Evolutionary conservation across 805 yeast species (phyloP), one percentile per base, ranked within the genome.

Genomic region (Hanseniaspora thailandica): DNA sequence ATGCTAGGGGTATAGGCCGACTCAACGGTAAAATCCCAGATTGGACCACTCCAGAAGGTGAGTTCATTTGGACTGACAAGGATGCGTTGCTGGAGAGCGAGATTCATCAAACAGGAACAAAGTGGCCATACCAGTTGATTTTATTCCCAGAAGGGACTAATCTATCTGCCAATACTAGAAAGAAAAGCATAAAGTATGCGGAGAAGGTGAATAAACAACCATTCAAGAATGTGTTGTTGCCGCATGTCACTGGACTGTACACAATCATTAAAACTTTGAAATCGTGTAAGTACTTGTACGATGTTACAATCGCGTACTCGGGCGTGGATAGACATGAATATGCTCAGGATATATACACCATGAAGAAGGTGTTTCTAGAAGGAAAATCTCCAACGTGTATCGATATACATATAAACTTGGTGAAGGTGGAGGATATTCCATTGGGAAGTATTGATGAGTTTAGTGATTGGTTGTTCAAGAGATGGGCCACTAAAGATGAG

Each of bases 121-220:
- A 62, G 6, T 75, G 78, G 77, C 82, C 84, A 3, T 81, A 82
- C 57, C 80, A 83, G 73, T 65, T 93, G 45, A 68, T 89, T 22
- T 66, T 93, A 26, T 93, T 84, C 68, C 98, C 98, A 1, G 98
- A 93, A 66, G 98, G 98, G 5, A 93, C 98, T 0, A 93, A 87
- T 55, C 69, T 84, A 52, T 81, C 93, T 36, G 73, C 72, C 5
- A 75, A 77, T 56, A 86, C 96, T 1, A 73, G 78, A 46, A 68
- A 60, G 3, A 76, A 77, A 55, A 78, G 89, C 8, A 71, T 70
- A 17, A 71, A 64, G 7, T 93, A 71, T 66, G 83, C 87, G 20
- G 67, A 64, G 5, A 76, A 80, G 57, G 62, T 72, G 23, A 74
- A 72, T 5, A 70, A 69, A 34, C 72, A 76, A 7, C 70, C 73